These are phyloP conservation scores for Curvularia sp. DNA, from an alignment of 2,329 filamentous ascomycete species.

Conservation along the genomic window DNA sequence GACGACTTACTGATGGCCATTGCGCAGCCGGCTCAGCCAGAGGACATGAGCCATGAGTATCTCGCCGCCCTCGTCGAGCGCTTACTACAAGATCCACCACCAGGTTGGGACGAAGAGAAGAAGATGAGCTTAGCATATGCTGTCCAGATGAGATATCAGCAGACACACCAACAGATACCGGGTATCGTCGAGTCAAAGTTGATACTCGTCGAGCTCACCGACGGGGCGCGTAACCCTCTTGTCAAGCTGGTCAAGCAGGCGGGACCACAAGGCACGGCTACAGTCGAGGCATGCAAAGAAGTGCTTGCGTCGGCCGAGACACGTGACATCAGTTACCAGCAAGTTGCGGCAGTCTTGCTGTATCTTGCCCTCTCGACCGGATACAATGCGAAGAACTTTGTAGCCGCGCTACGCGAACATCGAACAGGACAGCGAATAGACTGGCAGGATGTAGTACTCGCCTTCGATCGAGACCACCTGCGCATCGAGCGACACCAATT, in stretches of 20 bases:
- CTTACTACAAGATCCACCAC: slow-evolving; percentile 84
- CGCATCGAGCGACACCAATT: slow-evolving; percentile 83
- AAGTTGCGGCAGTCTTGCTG: slow-evolving; percentile 81
- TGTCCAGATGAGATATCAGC: slow-evolving; percentile 68
- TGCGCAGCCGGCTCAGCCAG: slow-evolving; percentile 67
- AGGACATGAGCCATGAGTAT: slow-evolving; percentile 72
- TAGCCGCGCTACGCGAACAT: slow-evolving; percentile 65
- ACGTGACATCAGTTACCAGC: slow-evolving; percentile 77
- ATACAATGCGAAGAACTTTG: slow-evolving; percentile 72
- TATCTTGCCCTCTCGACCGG: slow-evolving; percentile 69
- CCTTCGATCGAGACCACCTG: slow-evolving; percentile 81
- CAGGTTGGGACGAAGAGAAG: slow-evolving; percentile 79
- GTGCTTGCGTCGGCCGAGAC: slow-evolving; percentile 63
- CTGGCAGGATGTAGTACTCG: slow-evolving; percentile 74
- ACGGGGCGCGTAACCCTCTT: slow-evolving; percentile 65
- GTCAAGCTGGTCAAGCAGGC: slow-evolving; percentile 73
- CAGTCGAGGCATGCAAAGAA: slow-evolving; percentile 72
- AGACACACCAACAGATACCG: slow-evolving; percentile 69
- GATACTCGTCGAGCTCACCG: slow-evolving; percentile 71
- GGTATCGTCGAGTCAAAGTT: slow-evolving; percentile 74
- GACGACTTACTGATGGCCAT: slow-evolving; percentile 79
- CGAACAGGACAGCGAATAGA: slow-evolving; percentile 64
- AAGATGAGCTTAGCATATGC: slow-evolving; percentile 73
- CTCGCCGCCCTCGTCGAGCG: slow-evolving; percentile 83
- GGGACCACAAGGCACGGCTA: slow-evolving; percentile 77